Evolutionary conservation across 306 rosid genomes (phyloP), one percentile per base, ranked within the genome.

Genomic region (Mucuna pruriens): DNA sequence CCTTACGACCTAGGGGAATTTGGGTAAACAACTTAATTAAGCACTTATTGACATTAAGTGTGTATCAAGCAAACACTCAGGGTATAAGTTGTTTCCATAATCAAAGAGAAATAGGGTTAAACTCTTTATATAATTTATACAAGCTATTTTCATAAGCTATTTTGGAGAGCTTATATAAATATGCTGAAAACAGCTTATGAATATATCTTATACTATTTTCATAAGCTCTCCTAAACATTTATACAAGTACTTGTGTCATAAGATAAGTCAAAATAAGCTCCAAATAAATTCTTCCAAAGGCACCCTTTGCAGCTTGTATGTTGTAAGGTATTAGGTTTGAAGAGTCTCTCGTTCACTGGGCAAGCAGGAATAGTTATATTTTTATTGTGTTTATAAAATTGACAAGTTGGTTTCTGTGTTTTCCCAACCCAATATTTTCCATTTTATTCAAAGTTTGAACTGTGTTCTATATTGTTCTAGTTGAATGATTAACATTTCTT

Each of bases 401-500:
- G 72, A 58, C 23, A 25, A 63, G 22, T 55, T 51, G 22, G 82
- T 55, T 75, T 44, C 20, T 67, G 10, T 44, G 36, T 22, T 74
- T 60, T 67, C 46, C 17, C 45, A 25, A 62, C 75, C 44, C 26
- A 15, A 20, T 51, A 7, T 17, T 38, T 64, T 52, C 38, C 11
- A n/a, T 64, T 36, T 29, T 74, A 36, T 51, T 79, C 22, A 40
- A 54, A n/a, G 0, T 2, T 58, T 36, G 78, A 77, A 70, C 60
- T 25, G 54, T 76, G 36, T 54, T 77, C 6, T 61, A 20, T 36
- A 42, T 45, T 66, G 19, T 5, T 36, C 19, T 70, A 34, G 40
- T 48, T 81, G 81, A 77, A 65, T 55, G 74, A 40, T 44, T 62
- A 44, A 39, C 31, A 45, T 65, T 58, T 65, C 3, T 57, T 54